Conservation (phyloP, 1,284 basidiomycete genomes). For the Sanguinoderma infundibulare region DNA sequence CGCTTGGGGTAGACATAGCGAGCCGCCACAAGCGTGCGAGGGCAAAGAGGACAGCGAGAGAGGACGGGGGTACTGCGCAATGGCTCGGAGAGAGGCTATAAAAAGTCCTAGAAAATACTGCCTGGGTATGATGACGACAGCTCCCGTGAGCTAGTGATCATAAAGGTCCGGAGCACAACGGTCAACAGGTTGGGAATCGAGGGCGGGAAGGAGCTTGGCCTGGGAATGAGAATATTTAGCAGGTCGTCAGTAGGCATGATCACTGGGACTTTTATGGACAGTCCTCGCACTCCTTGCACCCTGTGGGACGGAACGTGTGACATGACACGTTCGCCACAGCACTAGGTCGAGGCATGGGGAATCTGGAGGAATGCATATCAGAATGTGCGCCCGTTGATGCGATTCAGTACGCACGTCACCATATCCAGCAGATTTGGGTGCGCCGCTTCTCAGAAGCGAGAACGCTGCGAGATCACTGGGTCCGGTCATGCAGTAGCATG, state of each 20-base stretch:
- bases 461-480: not conserved
- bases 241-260: not conserved
- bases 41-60: not conserved
- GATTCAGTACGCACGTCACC: too few relatives aligned
- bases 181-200: not conserved
- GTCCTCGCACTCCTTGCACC: not conserved
- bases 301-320: too few relatives aligned
- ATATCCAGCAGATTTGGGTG: conserved; percentile 8
- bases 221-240: conserved; percentile 2
- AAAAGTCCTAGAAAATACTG: too few relatives aligned
- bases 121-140: not conserved
- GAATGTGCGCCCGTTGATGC: not conserved
- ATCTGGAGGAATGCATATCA: not conserved
- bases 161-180: not conserved
- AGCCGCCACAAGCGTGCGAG: not conserved
- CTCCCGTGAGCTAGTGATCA: not conserved
- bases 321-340: conserved; percentile 23
- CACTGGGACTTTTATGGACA: not conserved
- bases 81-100: not conserved
- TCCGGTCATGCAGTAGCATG: not conserved
- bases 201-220: not conserved
- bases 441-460: conserved; percentile 10
- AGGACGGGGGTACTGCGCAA: not conserved
- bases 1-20: not conserved
- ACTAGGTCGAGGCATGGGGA: not conserved